Base-by-base conservation (phyloP, 768 basidiomycete species). In the Suillus cothurnatus region DNA sequence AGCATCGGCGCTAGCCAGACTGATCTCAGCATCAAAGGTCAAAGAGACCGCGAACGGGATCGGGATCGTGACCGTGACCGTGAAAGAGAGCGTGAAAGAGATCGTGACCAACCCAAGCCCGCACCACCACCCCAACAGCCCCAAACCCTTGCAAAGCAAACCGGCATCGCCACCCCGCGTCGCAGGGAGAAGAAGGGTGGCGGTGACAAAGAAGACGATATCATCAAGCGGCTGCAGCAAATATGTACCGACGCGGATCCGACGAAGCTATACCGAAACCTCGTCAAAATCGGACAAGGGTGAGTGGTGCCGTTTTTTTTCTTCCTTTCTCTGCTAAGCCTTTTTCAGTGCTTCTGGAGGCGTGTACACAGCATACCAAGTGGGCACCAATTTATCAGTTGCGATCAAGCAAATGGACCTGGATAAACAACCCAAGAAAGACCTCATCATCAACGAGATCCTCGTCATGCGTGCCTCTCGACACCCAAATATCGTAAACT, bases 331-430 rank as follows among this genome's bases (percentile, higher is more conserved):
- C 26, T 47, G 34, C 66, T 63, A 32, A 64, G 66, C 65, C 61
- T 23, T 63, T 64, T 50, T 6, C 74, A 96, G 95, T 65, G 97
- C 97, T 19, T 97, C 94, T 23, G 97, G 97, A 47, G 97, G 97
- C 69, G 97, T 99, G 2, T 99, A 97, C 79, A 98, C 96, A 15
- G 97, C 97, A 19, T 97, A 97, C 74, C 96, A 99, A 81, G 92
- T 97, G 67, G 95, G 96, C 49, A 95, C 93, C 36, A 97, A 97
- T 77, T 71, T 93, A 38, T 92, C 88, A 14, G 97, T 99, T 39
- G 97, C 97, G 49, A 99, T 99, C 86, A 99, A 99, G 79, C 97
- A 99, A 79, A 99, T 99, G 97, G 97, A 99, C 82, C 85, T 99
- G 36, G 96, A 99, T 79, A 97, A 99, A 81, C 97, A 99, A 73